Evolutionary conservation across 192 early-diverging fungal species (phyloP), one percentile per base, ranked within the genome.

Genomic region (Podila epicladia): DNA sequence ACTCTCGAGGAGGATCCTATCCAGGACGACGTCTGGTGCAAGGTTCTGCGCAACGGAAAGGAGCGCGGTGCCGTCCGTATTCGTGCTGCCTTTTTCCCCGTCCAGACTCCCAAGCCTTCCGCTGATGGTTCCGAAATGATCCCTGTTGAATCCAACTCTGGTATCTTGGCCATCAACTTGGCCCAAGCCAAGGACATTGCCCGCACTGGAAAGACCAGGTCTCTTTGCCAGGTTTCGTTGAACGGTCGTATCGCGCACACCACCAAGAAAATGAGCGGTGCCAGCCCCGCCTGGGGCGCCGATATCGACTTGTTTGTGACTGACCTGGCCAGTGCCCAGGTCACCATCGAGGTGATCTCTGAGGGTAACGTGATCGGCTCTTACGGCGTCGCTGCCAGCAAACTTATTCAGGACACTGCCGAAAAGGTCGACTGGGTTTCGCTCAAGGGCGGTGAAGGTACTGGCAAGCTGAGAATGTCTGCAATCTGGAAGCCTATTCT

Each of bases 241-340:
- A 91, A 93, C 62, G 84, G 83, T 35, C 57, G 83, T 11, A 55
- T 69, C 28, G 83, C 83, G 9, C 78, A 88, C 26, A 74, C 73
- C 28, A 94, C 96, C 24, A 91, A 90, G 51, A 82, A 82, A 31
- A 89, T 91, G 64, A 94, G 90, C 64, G 88, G 90, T 67, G 95
- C 91, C 70, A 93, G 91, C 64, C 97, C 97, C 38, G 87, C 91
- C 35, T 98, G 94, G 94, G 91, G 94, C 63, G 83, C 87, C 7
- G 87, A 85, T 65, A 82, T 89, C 51, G 92, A 93, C 61, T 64
- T 91, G 4, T 95, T 94, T 83, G 83, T 96, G 35, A 85, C 90
- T 17, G 93, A 97, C 74, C 83, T 91, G 55, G 86, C 89, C 17
- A 60, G 74, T 1, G 84, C 92, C 22, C 80, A 88, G 28, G 85